These are phyloP conservation scores for Cephalotrichum gorgonifer DNA, from an alignment of 2,329 filamentous ascomycete species.

Conservation along the genomic window DNA sequence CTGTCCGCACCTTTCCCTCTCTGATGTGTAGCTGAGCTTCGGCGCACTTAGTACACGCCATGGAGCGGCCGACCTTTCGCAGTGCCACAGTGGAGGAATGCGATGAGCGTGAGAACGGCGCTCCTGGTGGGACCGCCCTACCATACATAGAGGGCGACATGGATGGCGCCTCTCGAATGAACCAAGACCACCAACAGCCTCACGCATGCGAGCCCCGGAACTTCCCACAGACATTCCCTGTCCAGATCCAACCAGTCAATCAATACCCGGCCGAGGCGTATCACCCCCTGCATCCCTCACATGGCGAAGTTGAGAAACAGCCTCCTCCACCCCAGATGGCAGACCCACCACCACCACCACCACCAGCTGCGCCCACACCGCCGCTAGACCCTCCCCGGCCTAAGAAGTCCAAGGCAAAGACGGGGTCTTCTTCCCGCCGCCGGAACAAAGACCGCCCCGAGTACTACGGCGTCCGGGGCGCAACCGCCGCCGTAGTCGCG, in stretches of 20 bases:
- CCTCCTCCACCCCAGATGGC: too few relatives aligned
- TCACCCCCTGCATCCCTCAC: not conserved
- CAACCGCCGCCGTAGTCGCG: not conserved
- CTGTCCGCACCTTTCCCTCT: not conserved
- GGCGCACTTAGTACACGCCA: not conserved
- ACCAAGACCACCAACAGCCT: not conserved
- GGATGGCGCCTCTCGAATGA: not conserved
- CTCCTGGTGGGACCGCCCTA: not conserved
- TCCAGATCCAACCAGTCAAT: not conserved
- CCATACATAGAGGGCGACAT: not conserved
- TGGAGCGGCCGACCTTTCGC: not conserved
- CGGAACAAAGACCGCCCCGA: not conserved
- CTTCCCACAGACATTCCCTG: not conserved
- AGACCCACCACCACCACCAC: not conserved
- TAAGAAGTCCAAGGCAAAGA: not conserved
- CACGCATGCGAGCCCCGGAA: not conserved
- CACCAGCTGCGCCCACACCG: not conserved
- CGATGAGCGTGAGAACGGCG: not conserved
- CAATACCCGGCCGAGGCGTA: not conserved
- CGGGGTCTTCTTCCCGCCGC: not conserved
- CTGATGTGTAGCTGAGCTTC: not conserved
- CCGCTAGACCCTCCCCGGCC: not conserved
- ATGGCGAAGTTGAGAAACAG: not conserved
- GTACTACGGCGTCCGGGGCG: not conserved
- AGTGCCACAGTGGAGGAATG: conserved; percentile 1